A percentile compares a stretch with the other conserved stretches of the same genome.
phyloP scores from a whole-genome alignment of 805 yeast species.

The Saturnispora quitensis region DNA sequence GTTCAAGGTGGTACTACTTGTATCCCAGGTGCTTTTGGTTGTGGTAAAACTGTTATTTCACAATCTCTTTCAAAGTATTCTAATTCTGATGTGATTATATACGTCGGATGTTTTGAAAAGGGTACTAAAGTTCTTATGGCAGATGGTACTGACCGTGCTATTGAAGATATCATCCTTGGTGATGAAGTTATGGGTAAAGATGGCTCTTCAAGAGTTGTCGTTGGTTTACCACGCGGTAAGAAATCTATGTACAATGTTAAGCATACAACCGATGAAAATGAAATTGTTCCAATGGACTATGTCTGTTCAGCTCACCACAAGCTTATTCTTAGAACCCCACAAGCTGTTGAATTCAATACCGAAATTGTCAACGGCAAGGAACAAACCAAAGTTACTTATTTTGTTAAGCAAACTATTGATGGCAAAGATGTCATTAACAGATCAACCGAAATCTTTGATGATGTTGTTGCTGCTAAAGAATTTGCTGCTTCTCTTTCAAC shows the following conservation, averaged over 20 bases:
- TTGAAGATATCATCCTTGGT: slow-evolving; percentile 5
- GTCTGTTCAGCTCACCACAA: slow-evolving; percentile 32
- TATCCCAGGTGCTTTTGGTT: slow-evolving; percentile 99
- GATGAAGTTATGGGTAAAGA: slow-evolving; percentile 13
- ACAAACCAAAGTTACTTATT: slow-evolving; percentile 11
- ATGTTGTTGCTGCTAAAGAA: slow-evolving; percentile 14
- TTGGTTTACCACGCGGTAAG: slow-evolving; percentile 33
- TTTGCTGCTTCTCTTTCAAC: slow-evolving; percentile 10
- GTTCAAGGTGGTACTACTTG: slow-evolving; percentile 99
- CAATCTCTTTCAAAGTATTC: slow-evolving; percentile 87
- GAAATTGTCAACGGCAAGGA: neutral
- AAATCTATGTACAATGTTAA: slow-evolving; percentile 34
- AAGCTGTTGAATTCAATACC: slow-evolving; percentile 8
- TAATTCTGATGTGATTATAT: slow-evolving; percentile 92
- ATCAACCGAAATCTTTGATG: neutral
- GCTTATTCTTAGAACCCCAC: slow-evolving; percentile 31
- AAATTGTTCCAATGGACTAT: slow-evolving; percentile 15
- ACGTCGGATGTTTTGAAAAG: slow-evolving; percentile 60
- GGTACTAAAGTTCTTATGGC: slow-evolving; percentile 32
- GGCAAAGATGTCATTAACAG: slow-evolving; percentile 13
- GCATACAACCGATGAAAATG: slow-evolving; percentile 4
- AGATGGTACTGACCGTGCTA: slow-evolving; percentile 25
- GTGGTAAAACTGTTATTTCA: slow-evolving; percentile 57
- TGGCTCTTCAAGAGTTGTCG: slow-evolving; percentile 27
- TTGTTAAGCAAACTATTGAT: slow-evolving; percentile 4